Evolutionary conservation across 2,329 filamentous ascomycete genomes (phyloP).

Genomic region (Fusarium sp.): DNA sequence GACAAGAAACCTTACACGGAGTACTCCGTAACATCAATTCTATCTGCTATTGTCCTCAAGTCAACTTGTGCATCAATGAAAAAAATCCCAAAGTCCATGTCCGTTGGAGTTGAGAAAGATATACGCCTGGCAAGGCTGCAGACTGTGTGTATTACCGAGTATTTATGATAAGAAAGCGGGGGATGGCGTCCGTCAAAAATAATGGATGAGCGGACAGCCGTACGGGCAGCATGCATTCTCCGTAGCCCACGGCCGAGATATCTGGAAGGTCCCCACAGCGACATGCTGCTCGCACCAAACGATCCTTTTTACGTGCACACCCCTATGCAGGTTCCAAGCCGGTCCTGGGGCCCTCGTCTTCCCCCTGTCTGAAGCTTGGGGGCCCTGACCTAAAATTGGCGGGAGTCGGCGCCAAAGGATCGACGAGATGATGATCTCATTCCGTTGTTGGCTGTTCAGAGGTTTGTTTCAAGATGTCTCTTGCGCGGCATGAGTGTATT

Average conservation of each 20-base stretch:
- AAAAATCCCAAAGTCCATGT: constrained; percentile 5
- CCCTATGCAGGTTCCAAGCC: constrained; percentile 16
- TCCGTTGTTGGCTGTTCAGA: constrained; percentile 41
- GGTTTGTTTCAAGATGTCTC: constrained; percentile 44
- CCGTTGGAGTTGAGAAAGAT: constrained; percentile 2
- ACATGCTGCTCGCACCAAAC: constrained; percentile 19
- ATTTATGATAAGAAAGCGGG: constrained; percentile 38
- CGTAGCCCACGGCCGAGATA: constrained; percentile 40
- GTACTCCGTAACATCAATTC: not conserved
- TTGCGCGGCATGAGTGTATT: constrained; percentile 19
- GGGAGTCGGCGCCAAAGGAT: constrained; percentile 44
- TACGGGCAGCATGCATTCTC: constrained; percentile 30
- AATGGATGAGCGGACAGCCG: constrained; percentile 17
- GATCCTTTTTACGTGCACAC: constrained; percentile 29
- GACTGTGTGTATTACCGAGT: constrained; percentile 26
- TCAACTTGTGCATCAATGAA: not conserved
- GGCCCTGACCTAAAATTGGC: constrained; percentile 39
- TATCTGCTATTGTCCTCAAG: not conserved
- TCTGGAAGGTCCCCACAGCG: constrained; percentile 34
- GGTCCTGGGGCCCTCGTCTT: constrained; percentile 11
- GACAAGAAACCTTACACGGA: not conserved
- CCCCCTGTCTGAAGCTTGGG: constrained; percentile 32
- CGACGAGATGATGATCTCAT: constrained; percentile 45
- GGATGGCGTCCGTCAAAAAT: constrained; percentile 30
- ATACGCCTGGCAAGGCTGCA: constrained; percentile 41